Conservation (phyloP, 768 basidiomycete species). For the Tylopilus sp. region DNA sequence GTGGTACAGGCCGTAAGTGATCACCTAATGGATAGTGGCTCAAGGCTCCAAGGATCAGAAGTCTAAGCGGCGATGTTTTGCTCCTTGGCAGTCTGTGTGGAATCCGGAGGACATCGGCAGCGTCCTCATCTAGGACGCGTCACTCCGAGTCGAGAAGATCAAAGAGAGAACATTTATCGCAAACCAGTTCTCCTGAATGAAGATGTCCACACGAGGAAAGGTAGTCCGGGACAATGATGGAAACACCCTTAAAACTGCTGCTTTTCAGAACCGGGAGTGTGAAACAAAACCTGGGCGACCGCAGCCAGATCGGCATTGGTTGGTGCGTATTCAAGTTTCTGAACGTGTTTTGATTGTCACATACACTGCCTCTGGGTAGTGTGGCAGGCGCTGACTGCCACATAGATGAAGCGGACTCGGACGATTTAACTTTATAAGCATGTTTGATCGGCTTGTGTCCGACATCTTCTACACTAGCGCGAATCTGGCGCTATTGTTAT, state of each 20-base stretch:
- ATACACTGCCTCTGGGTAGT: too few species aligned
- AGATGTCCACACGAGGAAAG: conserved; percentile 92
- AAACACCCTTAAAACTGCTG: conserved; percentile 89
- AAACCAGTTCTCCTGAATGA: conserved; percentile 77
- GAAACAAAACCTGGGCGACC: conserved; percentile 89
- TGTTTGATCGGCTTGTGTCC: too few species aligned
- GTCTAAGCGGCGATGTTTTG: too few species aligned
- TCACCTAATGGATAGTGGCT: too few species aligned
- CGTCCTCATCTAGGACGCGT: conserved; percentile 32
- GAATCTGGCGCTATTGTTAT: too few species aligned
- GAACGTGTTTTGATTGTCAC: not conserved
- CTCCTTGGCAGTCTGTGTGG: too few species aligned
- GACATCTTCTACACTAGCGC: too few species aligned
- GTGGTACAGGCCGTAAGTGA: too few species aligned
- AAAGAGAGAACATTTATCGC: conserved; percentile 98
- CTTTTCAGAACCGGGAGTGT: conserved; percentile 93
- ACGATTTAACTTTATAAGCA: too few species aligned
- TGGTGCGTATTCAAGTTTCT: conserved; percentile 50
- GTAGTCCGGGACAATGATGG: conserved; percentile 88
- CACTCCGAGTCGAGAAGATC: conserved; percentile 59
- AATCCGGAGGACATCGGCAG: conserved; percentile 19
- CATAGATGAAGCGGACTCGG: too few species aligned
- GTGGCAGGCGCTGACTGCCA: too few species aligned
- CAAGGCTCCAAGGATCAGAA: too few species aligned
- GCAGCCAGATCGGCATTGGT: conserved; percentile 95